Base-by-base conservation (phyloP, 768 basidiomycete genomes). In the Peribolospora kevripleyi region DNA sequence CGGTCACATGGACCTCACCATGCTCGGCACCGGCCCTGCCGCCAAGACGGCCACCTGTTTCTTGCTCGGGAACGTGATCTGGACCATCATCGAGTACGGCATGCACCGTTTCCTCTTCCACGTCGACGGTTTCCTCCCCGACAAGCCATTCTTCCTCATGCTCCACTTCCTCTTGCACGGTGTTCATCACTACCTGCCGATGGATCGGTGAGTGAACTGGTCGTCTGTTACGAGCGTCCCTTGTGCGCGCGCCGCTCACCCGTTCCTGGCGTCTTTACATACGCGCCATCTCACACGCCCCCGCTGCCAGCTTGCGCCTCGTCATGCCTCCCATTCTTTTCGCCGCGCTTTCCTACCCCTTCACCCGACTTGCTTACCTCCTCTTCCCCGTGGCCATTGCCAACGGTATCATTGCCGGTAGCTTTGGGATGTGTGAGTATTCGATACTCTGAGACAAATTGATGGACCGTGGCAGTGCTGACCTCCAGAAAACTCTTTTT, bases 51-150 rank as follows among this genome's bases (percentile, higher is more conserved):
- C 75, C 14, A 59, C 69, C 0, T 91, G 79, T 68, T 95, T 90
- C 73, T 66, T 86, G 57, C 52, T 78, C 46, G 93, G 93, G 5
- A 88, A 85, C 66, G 41, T 93, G 51, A 72, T 91, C 55, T 98
- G 91, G 91, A 97, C 93, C 0, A 66, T 93, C 56, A 57, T 64
- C 54, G 93, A 97, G 68, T 98, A 97, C 66, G 70, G 73, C 9
- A 70, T 98, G 63, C 93, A 98, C 68, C 81, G 93, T 46, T 95
- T 95, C 77, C 70, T 98, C 51, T 98, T 98, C 78, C 93, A 98
- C 68, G 70, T 98, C 61, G 93, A 98, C 64, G 73, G 77, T 7
- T 68, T 73, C 63, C 75, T 98, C 25, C 93, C 93, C 3, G 93
- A 98, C 68, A 73, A 70, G 55, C 80, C 81, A 5, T 69, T 70